Conservation (phyloP, 345 rosid species). For the Laguncularia racemosa region DNA sequence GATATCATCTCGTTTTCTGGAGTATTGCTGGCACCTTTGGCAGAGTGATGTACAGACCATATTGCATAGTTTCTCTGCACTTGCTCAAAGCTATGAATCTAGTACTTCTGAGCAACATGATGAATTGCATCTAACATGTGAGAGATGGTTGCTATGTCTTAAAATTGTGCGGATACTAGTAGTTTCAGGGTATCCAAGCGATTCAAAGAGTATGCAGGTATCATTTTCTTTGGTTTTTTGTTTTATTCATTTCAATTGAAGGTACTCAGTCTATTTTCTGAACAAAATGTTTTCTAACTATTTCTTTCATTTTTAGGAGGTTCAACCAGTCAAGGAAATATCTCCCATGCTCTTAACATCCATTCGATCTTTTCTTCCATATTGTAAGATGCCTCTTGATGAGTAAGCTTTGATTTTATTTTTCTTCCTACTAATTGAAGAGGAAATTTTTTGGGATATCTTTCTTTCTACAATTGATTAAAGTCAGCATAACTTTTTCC, state of each 20-base stretch:
- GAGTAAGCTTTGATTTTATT: too few relatives aligned
- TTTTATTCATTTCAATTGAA: background rate
- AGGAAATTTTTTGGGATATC: too few relatives aligned
- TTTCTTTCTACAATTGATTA: too few relatives aligned
- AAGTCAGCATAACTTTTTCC: too few relatives aligned
- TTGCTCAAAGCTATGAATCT: conserved; percentile 44
- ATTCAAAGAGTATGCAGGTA: conserved; percentile 81
- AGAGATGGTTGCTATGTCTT: conserved; percentile 91
- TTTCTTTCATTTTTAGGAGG: conserved; percentile 46
- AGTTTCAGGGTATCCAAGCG: conserved; percentile 84
- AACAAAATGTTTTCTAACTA: background rate
- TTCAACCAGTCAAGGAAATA: conserved; percentile 83
- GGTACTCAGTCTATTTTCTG: too few relatives aligned
- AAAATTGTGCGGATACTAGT: conserved; percentile 80
- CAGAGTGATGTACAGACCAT: conserved; percentile 87
- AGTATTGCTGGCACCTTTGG: conserved; percentile 93
- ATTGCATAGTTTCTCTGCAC: conserved; percentile 61
- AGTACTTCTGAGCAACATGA: conserved; percentile 57
- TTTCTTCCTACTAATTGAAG: too few relatives aligned
- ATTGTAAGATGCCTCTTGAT: conserved; percentile 48
- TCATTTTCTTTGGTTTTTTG: background rate
- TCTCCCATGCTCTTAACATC: conserved; percentile 75
- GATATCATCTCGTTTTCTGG: conserved; percentile 85
- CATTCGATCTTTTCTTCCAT: conserved; percentile 74
- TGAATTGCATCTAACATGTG: conserved; percentile 77